phyloP scores from a whole-genome alignment of 257 asterid genomes.

The Verbascum thapsus region DNA sequence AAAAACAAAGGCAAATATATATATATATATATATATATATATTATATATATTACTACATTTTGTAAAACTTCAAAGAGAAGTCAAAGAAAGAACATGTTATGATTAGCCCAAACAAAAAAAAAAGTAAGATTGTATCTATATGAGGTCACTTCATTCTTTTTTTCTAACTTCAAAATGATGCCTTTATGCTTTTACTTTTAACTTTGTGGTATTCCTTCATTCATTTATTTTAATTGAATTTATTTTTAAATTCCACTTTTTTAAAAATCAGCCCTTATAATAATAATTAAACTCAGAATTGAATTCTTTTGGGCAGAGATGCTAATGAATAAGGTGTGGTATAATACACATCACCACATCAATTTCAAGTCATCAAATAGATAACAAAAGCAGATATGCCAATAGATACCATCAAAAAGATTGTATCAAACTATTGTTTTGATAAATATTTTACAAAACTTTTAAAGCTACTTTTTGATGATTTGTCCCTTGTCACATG shows the following conservation, averaged over 20 bases:
- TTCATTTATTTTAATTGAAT: background rate
- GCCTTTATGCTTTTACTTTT: conserved; percentile 27
- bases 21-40: no score
- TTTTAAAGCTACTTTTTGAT: conserved; percentile 28
- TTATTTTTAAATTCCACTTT: background rate
- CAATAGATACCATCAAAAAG: conserved; percentile 24
- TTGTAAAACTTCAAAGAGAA: conserved; percentile 25
- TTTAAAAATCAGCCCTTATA: no score
- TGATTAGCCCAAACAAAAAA: conserved; percentile 34
- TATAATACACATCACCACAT: conserved; percentile 23
- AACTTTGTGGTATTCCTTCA: background rate
- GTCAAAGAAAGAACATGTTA: conserved; percentile 18
- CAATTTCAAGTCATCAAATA: conserved; percentile 28
- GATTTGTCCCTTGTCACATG: conserved; percentile 30
- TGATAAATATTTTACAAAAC: conserved; percentile 12
- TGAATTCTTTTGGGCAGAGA: conserved; percentile 29
- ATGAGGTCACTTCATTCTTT: conserved; percentile 22
- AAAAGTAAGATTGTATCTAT: conserved; percentile 4
- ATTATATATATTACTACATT: no score
- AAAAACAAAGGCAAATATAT: no score
- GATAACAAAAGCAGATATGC: conserved; percentile 35
- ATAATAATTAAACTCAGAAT: conserved; percentile 30
- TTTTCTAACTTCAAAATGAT: conserved; percentile 26
- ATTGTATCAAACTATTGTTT: background rate
- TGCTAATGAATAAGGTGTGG: conserved; percentile 22